phyloP scores from a whole-genome alignment of 768 basidiomycete species.

The Phylloporus sp. region DNA sequence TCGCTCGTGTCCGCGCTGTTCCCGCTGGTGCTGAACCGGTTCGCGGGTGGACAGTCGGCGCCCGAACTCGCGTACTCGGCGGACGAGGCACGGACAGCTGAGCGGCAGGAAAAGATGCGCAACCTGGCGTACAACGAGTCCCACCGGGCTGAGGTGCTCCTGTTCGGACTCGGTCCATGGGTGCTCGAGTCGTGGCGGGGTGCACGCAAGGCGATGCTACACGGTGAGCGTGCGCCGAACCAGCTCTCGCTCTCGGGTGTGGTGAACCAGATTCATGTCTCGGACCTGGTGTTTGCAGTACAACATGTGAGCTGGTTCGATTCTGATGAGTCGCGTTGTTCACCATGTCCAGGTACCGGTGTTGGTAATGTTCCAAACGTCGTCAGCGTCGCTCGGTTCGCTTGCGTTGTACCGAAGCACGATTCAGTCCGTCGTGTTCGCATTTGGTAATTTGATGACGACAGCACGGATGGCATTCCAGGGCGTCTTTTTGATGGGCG shows the following conservation, averaged over 20 bases:
- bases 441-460: slow-evolving; percentile 57
- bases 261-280: slow-evolving; percentile 55
- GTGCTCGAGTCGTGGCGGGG: slow-evolving; percentile 73
- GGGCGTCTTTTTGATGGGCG: slow-evolving; percentile 81
- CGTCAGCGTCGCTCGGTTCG: slow-evolving; percentile 75
- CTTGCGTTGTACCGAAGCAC: slow-evolving; percentile 77
- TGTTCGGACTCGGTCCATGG: slow-evolving; percentile 86
- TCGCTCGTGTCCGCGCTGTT: slow-evolving; percentile 59
- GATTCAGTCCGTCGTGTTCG: slow-evolving; percentile 66
- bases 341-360: slow-evolving; percentile 71
- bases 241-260: slow-evolving; percentile 42
- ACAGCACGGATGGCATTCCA: slow-evolving; percentile 77
- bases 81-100: slow-evolving; percentile 59
- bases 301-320: slow-evolving; percentile 58
- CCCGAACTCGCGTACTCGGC: slow-evolving; percentile 45
- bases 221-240: slow-evolving; percentile 46
- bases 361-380: slow-evolving; percentile 65
- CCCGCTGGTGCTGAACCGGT: slow-evolving; percentile 56
- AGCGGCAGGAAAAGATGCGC: slow-evolving; percentile 72
- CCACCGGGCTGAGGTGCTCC: slow-evolving; percentile 75
- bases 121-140: slow-evolving; percentile 69
- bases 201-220: slow-evolving; percentile 56
- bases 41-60: slow-evolving; percentile 38
- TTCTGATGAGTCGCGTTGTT: no score
- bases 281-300: slow-evolving; percentile 58